A percentile compares a stretch with the other conserved stretches of the same genome.
phyloP scores from a whole-genome alignment of 148 eudicot species.

The Cornus kousa region DNA sequence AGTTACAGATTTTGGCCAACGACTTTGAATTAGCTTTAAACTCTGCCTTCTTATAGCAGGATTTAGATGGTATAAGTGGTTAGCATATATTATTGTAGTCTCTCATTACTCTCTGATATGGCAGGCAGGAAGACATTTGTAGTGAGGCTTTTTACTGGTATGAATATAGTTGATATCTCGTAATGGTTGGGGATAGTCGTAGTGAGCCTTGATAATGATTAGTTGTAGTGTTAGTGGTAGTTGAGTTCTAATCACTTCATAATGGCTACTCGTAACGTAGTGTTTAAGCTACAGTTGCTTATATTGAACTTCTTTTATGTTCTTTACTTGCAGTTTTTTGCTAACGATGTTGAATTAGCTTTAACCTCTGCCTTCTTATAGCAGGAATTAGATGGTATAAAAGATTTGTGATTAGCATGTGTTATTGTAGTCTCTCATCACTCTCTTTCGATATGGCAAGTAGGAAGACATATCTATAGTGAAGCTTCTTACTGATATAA shows the following conservation, averaged over 20 bases:
- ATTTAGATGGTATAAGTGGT: constrained; percentile 11
- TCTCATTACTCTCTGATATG: constrained; percentile 17
- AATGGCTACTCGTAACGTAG: neutral
- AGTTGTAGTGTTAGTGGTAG: no score
- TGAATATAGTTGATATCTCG: no score
- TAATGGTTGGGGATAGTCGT: no score
- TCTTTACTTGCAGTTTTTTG: constrained; percentile 6
- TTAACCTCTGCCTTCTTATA: constrained; percentile 7
- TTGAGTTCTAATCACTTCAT: no score
- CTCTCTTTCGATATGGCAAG: constrained; percentile 18
- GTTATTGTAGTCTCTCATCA: constrained; percentile 7
- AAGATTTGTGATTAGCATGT: neutral
- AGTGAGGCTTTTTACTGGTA: constrained; percentile 16
- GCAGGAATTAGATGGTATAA: constrained; percentile 13
- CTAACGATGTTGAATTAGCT: constrained; percentile 8
- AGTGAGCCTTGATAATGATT: no score
- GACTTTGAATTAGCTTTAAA: constrained; percentile 10
- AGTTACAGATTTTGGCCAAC: neutral
- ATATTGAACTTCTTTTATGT: constrained; percentile 13
- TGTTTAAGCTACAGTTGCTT: constrained; percentile 39
- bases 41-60: constrained; percentile 4
- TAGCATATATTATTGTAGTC: neutral
- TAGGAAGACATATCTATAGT: constrained; percentile 36
- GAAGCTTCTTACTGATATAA: constrained; percentile 40
- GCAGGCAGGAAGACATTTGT: constrained; percentile 33